These are phyloP conservation scores for Syzygium malaccense DNA, from an alignment of 441 rosid species.

Conservation along the genomic window DNA sequence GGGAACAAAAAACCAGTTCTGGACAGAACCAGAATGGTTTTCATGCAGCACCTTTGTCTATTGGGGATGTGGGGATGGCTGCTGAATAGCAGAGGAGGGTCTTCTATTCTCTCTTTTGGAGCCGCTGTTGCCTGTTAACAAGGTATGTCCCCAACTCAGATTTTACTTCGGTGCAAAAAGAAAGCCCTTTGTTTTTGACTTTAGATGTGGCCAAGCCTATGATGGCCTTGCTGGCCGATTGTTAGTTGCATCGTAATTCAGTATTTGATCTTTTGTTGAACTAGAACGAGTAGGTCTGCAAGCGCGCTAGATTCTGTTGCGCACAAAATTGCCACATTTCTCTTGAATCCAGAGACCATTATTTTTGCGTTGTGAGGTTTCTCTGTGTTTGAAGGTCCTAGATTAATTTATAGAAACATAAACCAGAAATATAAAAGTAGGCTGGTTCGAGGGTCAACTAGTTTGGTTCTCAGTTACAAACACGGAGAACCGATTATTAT, in stretches of 20 bases:
- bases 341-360: rapidly evolving
- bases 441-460: not conserved
- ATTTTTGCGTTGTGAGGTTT: not conserved
- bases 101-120: not conserved
- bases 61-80: not conserved
- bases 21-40: no score
- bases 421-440: rapidly evolving
- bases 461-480: rapidly evolving
- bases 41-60: no score
- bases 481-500: rapidly evolving
- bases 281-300: not conserved
- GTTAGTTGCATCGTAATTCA: rapidly evolving
- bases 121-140: rapidly evolving
- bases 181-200: not conserved
- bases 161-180: not conserved
- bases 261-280: not conserved
- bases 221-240: no score
- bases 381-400: no score
- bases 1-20: no score
- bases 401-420: no score
- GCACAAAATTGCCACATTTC: not conserved
- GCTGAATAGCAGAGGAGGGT: not conserved
- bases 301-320: rapidly evolving
- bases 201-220: rapidly evolving
- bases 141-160: not conserved